Base-by-base conservation (phyloP, 2,329 filamentous ascomycete species). In the Cladorrhinum sp. region DNA sequence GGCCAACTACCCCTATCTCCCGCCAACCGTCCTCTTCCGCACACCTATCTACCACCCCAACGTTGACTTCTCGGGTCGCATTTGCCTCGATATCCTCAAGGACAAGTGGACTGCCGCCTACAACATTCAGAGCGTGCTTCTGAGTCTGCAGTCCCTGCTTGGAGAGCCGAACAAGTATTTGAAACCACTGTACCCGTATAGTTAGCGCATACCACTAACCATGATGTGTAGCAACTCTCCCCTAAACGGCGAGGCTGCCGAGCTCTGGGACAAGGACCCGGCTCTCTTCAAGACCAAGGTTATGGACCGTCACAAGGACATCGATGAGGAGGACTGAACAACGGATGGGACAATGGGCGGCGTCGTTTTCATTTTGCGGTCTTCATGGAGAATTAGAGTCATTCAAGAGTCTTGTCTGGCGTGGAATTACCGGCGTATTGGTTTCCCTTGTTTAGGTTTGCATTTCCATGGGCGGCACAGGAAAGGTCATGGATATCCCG, bases 31-130 rank as follows among this genome's bases (percentile, higher is more conserved):
- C 18, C 84, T 96, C 62, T 99, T 97, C 86, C 96, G 93, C 81
- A 99, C 96, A 6, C 95, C 95, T 39, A 97, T 99, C 77, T 99
- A 98, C 82, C 95, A 99, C 76, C 95, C 95, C 58, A 99, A 99
- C 71, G 91, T 99, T 69, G 95, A 99, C 79, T 97, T 99, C 79
- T 93, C 90, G 2, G 95, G 95, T 46, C 86, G 95, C 60, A 99
- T 99, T 76, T 99, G 95, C 75, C 83, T 99, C 63, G 96, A 99
- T 73, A 99, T 99, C 68, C 82, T 99, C 66, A 98, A 97, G 83
- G 95, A 98, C 76, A 97, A 97, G 80, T 99, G 95, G 95, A 96
- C 92, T 62, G 92, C 95, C 18, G 93, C 96, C 49, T 96, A 97
- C 83, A 98, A 98, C 73, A 92, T 96, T 64, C 91, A 96, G 76